Conservation (phyloP, 768 basidiomycete species). For the Boletus fagicola region DNA sequence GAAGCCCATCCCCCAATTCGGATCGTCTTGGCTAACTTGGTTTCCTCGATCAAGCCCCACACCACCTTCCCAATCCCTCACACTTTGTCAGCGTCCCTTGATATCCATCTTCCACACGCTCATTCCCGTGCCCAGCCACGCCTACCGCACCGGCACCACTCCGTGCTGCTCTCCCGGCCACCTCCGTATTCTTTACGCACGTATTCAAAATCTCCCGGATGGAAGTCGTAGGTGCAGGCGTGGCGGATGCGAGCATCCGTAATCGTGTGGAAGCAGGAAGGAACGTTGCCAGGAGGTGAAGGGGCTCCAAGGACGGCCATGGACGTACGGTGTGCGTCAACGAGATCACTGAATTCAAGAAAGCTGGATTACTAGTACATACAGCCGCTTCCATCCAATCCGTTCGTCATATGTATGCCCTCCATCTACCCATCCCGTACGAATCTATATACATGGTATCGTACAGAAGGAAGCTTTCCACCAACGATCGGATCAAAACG, state of each 20-base stretch:
- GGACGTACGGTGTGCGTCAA: too few species aligned
- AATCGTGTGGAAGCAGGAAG: neutral
- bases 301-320: too few species aligned
- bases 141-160: conserved; percentile 3
- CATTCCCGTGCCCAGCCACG: neutral
- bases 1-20: conserved; percentile 40
- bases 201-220: conserved; percentile 71
- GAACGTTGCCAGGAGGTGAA: too few species aligned
- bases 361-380: neutral
- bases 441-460: conserved; percentile 12
- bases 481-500: neutral
- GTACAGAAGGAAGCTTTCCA: neutral
- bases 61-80: conserved; percentile 64
- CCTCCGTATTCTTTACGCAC: conserved; percentile 93
- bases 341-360: neutral
- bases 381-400: neutral
- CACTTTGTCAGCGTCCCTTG: conserved; percentile 32
- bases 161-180: conserved; percentile 51
- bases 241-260: neutral
- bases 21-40: conserved; percentile 73
- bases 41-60: conserved; percentile 85
- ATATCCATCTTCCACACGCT: conserved; percentile 16
- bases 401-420: neutral
- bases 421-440: neutral
- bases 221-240: neutral